Percentiles rank a stretch among this genome's conserved stretches.
These are phyloP conservation scores for Trichosporon sp. DNA, from an alignment of 1,284 basidiomycete genomes.

Conservation along the genomic window DNA sequence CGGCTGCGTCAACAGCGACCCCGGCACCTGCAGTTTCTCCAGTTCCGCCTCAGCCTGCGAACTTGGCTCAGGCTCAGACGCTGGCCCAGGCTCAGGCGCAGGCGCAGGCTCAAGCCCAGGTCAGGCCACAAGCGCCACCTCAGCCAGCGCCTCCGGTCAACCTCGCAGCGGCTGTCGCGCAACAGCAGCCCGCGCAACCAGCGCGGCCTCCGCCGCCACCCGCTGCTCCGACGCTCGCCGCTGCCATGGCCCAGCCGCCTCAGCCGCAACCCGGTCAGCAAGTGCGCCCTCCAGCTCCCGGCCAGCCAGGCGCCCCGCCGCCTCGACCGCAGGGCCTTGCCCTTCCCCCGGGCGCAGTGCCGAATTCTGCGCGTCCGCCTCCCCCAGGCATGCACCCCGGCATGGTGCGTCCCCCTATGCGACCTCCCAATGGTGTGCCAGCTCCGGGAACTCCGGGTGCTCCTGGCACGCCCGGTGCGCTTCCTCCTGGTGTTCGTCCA, in stretches of 20 bases:
- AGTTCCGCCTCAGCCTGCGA: background rate
- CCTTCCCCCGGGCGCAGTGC: slow-evolving; percentile 4
- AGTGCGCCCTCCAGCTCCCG: slow-evolving; percentile 3
- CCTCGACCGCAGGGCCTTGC: background rate
- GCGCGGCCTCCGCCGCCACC: slow-evolving; percentile 1
- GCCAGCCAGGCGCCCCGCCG: background rate
- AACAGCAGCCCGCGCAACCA: background rate
- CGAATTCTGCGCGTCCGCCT: background rate
- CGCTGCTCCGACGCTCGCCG: slow-evolving; percentile 10
- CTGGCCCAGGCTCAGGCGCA: slow-evolving; percentile 15
- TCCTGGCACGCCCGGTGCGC: slow-evolving; percentile 1
- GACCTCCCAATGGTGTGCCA: background rate
- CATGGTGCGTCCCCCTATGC: background rate
- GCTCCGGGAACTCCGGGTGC: background rate
- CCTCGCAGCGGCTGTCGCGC: slow-evolving; percentile 1
- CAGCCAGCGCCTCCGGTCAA: background rate
- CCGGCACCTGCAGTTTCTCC: background rate
- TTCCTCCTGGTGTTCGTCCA: slow-evolving; percentile 8
- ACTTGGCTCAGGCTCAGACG: slow-evolving; percentile 13
- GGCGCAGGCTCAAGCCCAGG: background rate
- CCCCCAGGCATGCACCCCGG: background rate
- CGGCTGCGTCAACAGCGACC: background rate
- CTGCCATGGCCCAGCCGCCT: background rate
- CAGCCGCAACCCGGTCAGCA: slow-evolving; percentile 1
- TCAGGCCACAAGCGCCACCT: background rate